These are phyloP conservation scores for Yarrowia divulgata DNA, from an alignment of 805 yeast genomes.

Conservation along the genomic window DNA sequence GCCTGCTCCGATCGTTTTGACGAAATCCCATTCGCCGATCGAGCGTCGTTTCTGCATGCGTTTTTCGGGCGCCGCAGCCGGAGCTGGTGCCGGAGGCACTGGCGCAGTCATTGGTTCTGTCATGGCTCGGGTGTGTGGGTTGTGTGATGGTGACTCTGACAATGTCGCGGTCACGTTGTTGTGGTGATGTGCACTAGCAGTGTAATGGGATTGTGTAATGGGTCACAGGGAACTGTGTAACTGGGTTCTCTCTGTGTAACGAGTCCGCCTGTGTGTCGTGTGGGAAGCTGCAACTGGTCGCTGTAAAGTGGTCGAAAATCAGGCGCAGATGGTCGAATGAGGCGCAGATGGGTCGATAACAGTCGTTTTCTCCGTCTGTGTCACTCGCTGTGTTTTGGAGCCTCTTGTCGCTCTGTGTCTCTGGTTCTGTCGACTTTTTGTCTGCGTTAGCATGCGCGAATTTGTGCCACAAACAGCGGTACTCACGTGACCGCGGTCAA, in stretches of 20 bases:
- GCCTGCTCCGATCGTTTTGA: constrained; percentile 96
- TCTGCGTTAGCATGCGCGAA: constrained; percentile 19
- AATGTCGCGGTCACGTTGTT: too few relatives aligned
- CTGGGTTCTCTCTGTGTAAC: too few relatives aligned
- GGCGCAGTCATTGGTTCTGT: constrained; percentile 6
- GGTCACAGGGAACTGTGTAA: too few relatives aligned
- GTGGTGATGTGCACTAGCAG: too few relatives aligned
- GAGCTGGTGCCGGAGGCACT: constrained; percentile 40
- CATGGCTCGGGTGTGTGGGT: neutral
- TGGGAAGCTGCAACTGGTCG: too few relatives aligned
- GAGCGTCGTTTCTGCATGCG: constrained; percentile 65
- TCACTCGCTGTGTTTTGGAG: neutral
- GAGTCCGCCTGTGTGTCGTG: neutral
- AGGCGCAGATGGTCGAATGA: too few relatives aligned
- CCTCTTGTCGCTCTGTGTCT: neutral
- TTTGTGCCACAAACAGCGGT: neutral
- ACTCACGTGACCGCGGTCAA: constrained; percentile 4
- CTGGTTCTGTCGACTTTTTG: neutral
- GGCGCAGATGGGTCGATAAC: neutral
- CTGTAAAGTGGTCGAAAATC: too few relatives aligned
- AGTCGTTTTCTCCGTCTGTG: neutral
- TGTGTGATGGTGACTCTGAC: too few relatives aligned
- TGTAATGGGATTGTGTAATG: too few relatives aligned
- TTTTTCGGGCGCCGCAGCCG: constrained; percentile 33
- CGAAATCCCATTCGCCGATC: constrained; percentile 96